phyloP scores from a whole-genome alignment of 768 basidiomycete species.

The Lactarius quietus region DNA sequence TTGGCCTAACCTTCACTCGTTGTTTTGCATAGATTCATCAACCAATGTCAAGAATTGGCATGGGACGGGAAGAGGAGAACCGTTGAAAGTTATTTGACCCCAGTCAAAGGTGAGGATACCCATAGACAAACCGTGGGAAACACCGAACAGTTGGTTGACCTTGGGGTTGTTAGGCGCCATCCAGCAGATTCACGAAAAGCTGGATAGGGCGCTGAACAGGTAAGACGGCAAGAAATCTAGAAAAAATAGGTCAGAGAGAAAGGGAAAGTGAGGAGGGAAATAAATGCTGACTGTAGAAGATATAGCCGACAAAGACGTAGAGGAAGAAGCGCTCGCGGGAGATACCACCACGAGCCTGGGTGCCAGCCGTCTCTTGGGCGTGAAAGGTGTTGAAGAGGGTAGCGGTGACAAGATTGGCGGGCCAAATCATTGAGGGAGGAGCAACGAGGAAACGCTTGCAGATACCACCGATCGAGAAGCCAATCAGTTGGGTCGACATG shows the following conservation, averaged over 20 bases:
- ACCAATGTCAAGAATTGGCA: constrained; percentile 97
- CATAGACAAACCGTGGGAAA: constrained; percentile 46
- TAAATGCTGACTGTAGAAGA: constrained; percentile 51
- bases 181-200: constrained; percentile 54
- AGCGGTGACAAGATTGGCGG: too few relatives aligned
- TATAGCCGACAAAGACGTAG: constrained; percentile 38
- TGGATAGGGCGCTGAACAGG: constrained; percentile 30
- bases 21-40: constrained; percentile 69
- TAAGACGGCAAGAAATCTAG: constrained; percentile 16
- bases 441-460: too few relatives aligned
- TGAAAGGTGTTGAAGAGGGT: constrained; percentile 47
- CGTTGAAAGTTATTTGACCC: constrained; percentile 69
- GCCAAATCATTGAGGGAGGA: too few relatives aligned
- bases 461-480: too few relatives aligned
- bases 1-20: constrained; percentile 11
- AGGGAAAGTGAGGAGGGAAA: constrained; percentile 61
- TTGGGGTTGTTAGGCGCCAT: constrained; percentile 65
- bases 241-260: neutral
- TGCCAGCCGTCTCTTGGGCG: constrained; percentile 39
- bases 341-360: constrained; percentile 43
- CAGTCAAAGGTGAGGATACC: constrained; percentile 79
- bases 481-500: too few relatives aligned
- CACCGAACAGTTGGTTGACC: constrained; percentile 77
- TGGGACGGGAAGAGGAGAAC: constrained; percentile 70
- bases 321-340: constrained; percentile 53